Percentiles rank a stretch among this genome's conserved stretches.
Evolutionary conservation across 2,329 filamentous ascomycete species (phyloP).

Genomic region (Drechslerella stenobrocha): DNA sequence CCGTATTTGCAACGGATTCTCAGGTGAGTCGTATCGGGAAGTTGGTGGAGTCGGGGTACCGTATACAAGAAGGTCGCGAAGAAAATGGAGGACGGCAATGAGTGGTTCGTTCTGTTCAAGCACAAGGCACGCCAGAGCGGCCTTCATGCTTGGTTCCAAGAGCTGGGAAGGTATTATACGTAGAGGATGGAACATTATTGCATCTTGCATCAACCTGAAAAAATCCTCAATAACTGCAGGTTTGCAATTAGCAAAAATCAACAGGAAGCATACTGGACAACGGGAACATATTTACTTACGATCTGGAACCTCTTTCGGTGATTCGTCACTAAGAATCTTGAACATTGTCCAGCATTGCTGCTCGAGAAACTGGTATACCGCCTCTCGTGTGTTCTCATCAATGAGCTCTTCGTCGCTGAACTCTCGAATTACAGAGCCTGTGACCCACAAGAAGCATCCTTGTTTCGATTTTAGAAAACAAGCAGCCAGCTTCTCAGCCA

Average conservation of each 20-base stretch:
- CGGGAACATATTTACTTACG: constrained; percentile 56
- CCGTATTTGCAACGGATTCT: constrained; percentile 71
- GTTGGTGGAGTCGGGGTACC: constrained; percentile 68
- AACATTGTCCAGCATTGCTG: constrained; percentile 88
- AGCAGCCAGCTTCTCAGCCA: constrained; percentile 83
- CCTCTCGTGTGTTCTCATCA: constrained; percentile 75
- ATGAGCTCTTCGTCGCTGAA: constrained; percentile 89
- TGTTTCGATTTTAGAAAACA: constrained; percentile 85
- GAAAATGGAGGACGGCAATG: constrained; percentile 86
- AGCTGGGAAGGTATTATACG: constrained; percentile 78
- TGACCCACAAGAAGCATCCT: constrained; percentile 98
- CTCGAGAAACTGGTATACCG: constrained; percentile 93
- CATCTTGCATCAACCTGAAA: constrained; percentile 88
- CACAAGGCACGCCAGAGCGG: constrained; percentile 80
- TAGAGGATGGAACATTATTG: constrained; percentile 87
- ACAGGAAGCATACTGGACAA: not conserved
- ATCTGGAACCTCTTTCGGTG: constrained; percentile 61
- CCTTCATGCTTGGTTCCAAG: constrained; percentile 80
- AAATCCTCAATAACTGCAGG: constrained; percentile 83
- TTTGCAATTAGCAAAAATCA: constrained; percentile 39
- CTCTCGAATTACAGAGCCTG: constrained; percentile 88
- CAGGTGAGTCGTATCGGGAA: constrained; percentile 62
- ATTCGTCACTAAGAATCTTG: constrained; percentile 81
- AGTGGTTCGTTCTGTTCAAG: constrained; percentile 90
- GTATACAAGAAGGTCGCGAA: constrained; percentile 87